Conservation (phyloP, 495 filamentous ascomycete species). For the Lophiotrema nucula region DNA sequence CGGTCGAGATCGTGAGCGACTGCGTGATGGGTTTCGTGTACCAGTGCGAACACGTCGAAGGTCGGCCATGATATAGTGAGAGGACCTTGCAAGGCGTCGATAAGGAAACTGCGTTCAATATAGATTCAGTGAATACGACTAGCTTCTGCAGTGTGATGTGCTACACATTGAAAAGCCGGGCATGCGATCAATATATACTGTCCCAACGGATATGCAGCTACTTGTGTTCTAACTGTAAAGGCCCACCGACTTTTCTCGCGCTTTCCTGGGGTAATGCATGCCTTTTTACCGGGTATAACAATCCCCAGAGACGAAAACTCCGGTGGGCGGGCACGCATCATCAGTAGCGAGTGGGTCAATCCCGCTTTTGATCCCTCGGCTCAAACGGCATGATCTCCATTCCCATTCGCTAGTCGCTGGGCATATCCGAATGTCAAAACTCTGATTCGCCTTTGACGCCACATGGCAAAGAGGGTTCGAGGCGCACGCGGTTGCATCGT, state of each 20-base stretch:
- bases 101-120: too few species aligned
- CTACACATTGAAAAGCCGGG: background rate
- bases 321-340: background rate
- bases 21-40: constrained; percentile 2
- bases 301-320: background rate
- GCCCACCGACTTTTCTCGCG: too few species aligned
- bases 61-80: constrained; percentile 12
- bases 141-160: too few species aligned
- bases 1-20: constrained; percentile 24
- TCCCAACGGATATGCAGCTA: too few species aligned
- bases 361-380: background rate
- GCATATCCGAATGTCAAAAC: background rate
- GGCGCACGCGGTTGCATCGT: too few species aligned
- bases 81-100: too few species aligned
- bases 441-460: background rate
- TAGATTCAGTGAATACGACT: too few species aligned
- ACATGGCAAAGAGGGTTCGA: background rate
- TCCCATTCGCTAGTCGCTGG: too few species aligned
- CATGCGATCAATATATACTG: background rate
- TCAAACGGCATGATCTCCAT: background rate
- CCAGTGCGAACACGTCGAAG: background rate
- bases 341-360: background rate
- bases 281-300: background rate
- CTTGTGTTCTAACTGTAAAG: too few species aligned
- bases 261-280: background rate